phyloP scores from a whole-genome alignment of 1,284 basidiomycete species.

The Pterulicium gracile region DNA sequence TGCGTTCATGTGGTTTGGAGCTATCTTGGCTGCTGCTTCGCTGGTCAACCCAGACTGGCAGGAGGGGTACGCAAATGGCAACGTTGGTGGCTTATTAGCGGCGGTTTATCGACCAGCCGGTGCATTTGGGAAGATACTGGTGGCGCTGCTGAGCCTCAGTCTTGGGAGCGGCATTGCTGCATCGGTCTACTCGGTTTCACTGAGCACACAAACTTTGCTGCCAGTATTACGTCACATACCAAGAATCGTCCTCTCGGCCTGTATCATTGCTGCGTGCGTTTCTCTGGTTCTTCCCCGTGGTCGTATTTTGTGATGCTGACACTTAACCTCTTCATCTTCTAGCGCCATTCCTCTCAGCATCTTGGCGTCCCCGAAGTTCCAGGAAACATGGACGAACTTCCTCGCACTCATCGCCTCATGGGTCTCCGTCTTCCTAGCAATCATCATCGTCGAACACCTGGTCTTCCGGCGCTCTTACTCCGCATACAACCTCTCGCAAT shows the following conservation, averaged over 20 bases:
- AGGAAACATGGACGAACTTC: constrained; percentile 55
- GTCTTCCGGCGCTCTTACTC: constrained; percentile 43
- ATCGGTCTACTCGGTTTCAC: constrained; percentile 77
- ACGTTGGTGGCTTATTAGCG: constrained; percentile 66
- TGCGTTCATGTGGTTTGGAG: constrained; percentile 75
- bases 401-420: constrained; percentile 47
- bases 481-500: constrained; percentile 39
- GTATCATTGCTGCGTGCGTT: constrained; percentile 70
- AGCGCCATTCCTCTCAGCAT: constrained; percentile 52
- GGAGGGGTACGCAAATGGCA: constrained; percentile 43
- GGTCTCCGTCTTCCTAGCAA: constrained; percentile 12
- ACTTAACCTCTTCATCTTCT: too few relatives aligned
- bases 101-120: constrained; percentile 62
- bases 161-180: constrained; percentile 80
- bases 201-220: constrained; percentile 71
- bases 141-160: constrained; percentile 72
- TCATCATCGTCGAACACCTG: constrained; percentile 51
- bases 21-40: constrained; percentile 51
- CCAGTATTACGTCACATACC: constrained; percentile 63
- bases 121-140: constrained; percentile 80
- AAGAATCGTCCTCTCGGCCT: constrained; percentile 77
- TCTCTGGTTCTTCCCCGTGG: too few relatives aligned
- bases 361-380: constrained; percentile 57
- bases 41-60: constrained; percentile 61
- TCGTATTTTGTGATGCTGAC: not conserved